Evolutionary conservation across 257 asterid species (phyloP), one percentile per base, ranked within the genome.

Genomic region (Rehmannia glutinosa): DNA sequence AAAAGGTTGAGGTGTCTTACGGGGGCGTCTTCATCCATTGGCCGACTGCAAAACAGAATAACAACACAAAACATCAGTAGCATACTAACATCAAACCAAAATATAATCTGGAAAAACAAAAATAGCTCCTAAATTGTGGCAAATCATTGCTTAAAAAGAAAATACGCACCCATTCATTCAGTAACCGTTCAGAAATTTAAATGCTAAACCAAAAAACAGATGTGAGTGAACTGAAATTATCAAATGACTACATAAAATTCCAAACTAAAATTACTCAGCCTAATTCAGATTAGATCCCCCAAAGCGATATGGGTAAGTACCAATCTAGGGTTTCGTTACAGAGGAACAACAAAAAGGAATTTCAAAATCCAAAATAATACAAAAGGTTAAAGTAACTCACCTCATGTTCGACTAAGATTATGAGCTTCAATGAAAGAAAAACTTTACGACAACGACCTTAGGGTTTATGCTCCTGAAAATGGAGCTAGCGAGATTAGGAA

Each of bases 11-110:
- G 62, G 59, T 47, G 16, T 73, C 92, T 82, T 85, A 87, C 95
- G 2, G 88, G 83, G 68, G 81, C 79, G 72, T 85, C 95, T 73
- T 85, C 95, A 41, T 87, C 90, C 86, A 81, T 87, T 64, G 92
- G 85, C 51, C 90, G 81, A 74, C 95, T 87, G 88, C 82, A 77
- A 10, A 64, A 70, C 17, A 52, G 1, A 24, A 9, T 45, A 65
- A 62, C 56, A 74, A 42, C 59, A 51, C 25, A 64, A 61, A 43
- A n/a, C 6, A 73, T 76, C 66, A 73, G 74, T 53, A 70, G n/a
- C n/a, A n/a, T n/a, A n/a, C n/a, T n/a, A 68, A 68, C 68, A 39
- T 42, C 46, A 11, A 71, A 20, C 3, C 1, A 62, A 30, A 49
- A 70, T n/a, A 28, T 9, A 66, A 53, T 61, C 28, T 8, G 20